A percentile compares a stretch with the other conserved stretches of the same genome.
Conservation (phyloP, 192 early-diverging fungal genomes). For the Entomortierella parvispora region DNA sequence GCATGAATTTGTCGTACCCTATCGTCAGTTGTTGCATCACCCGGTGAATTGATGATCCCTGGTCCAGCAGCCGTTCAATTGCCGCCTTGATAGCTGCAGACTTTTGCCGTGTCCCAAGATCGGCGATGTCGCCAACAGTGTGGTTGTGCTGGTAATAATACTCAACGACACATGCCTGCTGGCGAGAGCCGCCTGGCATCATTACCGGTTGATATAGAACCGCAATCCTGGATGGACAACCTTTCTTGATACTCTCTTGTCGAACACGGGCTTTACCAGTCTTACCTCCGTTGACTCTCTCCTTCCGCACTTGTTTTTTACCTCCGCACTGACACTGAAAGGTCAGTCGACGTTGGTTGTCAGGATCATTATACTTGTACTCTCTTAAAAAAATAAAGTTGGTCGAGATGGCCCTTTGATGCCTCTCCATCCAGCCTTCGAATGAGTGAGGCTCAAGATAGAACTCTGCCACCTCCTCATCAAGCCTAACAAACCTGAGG, state of each 20-base stretch:
- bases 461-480: too few species aligned
- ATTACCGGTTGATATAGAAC: too few species aligned
- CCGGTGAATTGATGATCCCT: constrained; percentile 7
- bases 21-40: constrained; percentile 16
- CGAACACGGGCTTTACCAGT: constrained; percentile 9
- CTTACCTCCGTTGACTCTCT: neutral
- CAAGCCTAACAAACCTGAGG: constrained; percentile 5
- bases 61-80: constrained; percentile 2
- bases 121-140: neutral
- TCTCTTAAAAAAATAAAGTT: neutral
- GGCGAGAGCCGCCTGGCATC: too few species aligned
- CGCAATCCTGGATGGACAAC: constrained; percentile 6
- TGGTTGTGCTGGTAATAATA: constrained; percentile 38
- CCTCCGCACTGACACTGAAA: constrained; percentile 10
- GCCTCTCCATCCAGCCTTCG: too few species aligned
- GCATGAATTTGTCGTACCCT: constrained; percentile 11
- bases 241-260: neutral
- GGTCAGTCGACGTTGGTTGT: neutral
- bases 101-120: constrained; percentile 15
- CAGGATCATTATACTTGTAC: constrained; percentile 1
- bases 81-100: constrained; percentile 6
- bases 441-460: too few species aligned
- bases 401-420: constrained; percentile 19
- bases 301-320: constrained; percentile 1
- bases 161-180: too few species aligned